Conservation (phyloP, 768 basidiomycete genomes). For the Tephrocybe sp. region DNA sequence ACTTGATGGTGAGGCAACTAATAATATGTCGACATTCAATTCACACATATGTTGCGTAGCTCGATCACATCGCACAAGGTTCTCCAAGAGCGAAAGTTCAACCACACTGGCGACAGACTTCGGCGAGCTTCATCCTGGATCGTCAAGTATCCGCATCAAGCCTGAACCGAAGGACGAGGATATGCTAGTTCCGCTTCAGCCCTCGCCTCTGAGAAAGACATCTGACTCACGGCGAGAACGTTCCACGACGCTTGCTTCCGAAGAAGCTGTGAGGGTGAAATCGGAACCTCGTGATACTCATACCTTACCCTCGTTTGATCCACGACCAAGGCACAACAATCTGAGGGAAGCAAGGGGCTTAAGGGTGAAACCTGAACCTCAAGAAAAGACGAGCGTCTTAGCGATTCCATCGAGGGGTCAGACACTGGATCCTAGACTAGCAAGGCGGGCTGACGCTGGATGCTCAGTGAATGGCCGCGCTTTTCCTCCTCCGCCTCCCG, state of each 20-base stretch:
- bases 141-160: slow-evolving; percentile 7
- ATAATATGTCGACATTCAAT: not conserved
- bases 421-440: too few relatives aligned
- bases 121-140: not conserved
- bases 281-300: too few relatives aligned
- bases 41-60: too few relatives aligned
- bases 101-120: slow-evolving; percentile 3
- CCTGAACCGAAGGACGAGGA: slow-evolving; percentile 9
- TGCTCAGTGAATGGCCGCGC: not conserved
- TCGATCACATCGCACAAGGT: not conserved
- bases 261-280: not conserved
- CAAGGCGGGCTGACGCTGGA: not conserved
- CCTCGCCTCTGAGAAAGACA: not conserved
- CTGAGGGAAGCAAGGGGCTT: too few relatives aligned
- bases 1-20: not conserved
- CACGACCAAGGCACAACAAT: too few relatives aligned
- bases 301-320: too few relatives aligned
- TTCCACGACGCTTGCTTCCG: slow-evolving; percentile 1
- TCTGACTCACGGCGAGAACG: slow-evolving; percentile 6
- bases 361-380: not conserved
- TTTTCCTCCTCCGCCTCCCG: not conserved
- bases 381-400: not conserved
- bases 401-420: not conserved
- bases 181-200: not conserved
- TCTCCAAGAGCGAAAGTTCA: not conserved